Evolutionary conservation across 768 basidiomycete species (phyloP), one percentile per base, ranked within the genome.

Genomic region (Podaxis rugospora): DNA sequence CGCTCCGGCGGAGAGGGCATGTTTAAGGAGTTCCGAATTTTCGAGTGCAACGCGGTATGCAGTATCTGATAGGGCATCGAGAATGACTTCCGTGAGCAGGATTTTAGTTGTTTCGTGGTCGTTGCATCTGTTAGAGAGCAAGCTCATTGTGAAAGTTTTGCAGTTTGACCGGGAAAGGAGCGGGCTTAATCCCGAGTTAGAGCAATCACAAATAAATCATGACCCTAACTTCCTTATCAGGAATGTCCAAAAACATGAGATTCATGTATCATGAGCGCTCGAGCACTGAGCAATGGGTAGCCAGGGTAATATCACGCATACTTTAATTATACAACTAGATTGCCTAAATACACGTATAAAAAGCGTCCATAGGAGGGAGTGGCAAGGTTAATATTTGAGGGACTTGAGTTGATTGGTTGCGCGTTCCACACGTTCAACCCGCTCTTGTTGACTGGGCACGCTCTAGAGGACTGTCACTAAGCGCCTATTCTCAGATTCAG

Each of bases 1-100:
- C 46, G 72, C 66, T 59, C 82, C 82, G 65, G 83, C 77, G 21
- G 85, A 83, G 25, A 90, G 71, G 37, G 90, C 78, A 10, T 64
- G 67, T n/a, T 83, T 79, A 28, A 88, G 64, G 1, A 66, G 59
- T 2, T 72, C 69, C 39, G 69, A 69, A 27, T 76, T 69, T 44
- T 63, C 40, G 3, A 67, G 71, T 7, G 79, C 83, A 35, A 71
- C 70, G n/a, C 69, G 62, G 65, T 82, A 88, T 2, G 85, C 82
- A 2, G 76, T 74, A 9, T 66, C 53, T 21, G 84, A 81, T 51
- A 82, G 72, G 21, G 87, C 85, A 16, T 77, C 74, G 16, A 85
- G 66, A 55, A 87, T 69, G 36, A 86, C 75, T 62, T 83, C 81
- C 14, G 78, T 79, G n/a, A 88, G 66, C 16, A 64, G 4, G 5